Percentiles rank a stretch among this genome's conserved stretches.
phyloP scores from a whole-genome alignment of 805 yeast species.

The Candida khao-thaluensis region DNA sequence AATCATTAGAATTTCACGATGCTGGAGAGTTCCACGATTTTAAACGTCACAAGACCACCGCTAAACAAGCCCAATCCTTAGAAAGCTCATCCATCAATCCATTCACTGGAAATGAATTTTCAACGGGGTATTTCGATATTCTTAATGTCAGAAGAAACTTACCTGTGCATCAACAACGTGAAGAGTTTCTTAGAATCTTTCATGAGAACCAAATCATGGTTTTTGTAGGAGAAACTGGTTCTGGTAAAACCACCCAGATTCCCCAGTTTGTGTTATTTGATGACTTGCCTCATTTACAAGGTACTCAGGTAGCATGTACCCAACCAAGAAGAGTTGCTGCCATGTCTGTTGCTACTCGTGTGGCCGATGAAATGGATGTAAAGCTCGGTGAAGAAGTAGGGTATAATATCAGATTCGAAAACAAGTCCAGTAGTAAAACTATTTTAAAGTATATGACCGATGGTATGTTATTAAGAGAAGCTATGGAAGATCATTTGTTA shows the following conservation, averaged over 20 bases:
- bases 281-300: constrained; percentile 84
- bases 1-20: constrained; percentile 53
- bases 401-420: constrained; percentile 91
- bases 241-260: constrained; percentile 97
- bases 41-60: constrained; percentile 63
- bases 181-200: constrained; percentile 79
- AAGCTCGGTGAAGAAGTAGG: constrained; percentile 92
- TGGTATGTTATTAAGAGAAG: constrained; percentile 96
- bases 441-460: constrained; percentile 95
- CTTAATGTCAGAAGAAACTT: constrained; percentile 76
- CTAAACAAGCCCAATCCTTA: constrained; percentile 55
- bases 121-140: constrained; percentile 72
- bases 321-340: constrained; percentile 99
- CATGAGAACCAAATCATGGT: constrained; percentile 93
- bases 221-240: constrained; percentile 98
- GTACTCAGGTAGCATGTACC: constrained; percentile 91
- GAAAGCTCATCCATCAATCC: constrained; percentile 68
- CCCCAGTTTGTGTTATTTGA: constrained; percentile 94
- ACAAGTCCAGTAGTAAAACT: constrained; percentile 77
- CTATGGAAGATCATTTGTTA: constrained; percentile 92
- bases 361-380: constrained; percentile 96
- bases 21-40: constrained; percentile 61
- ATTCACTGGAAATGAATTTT: constrained; percentile 67
- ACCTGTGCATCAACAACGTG: constrained; percentile 93
- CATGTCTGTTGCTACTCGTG: constrained; percentile 96